Evolutionary conservation across 257 asterid genomes (phyloP), one percentile per base, ranked within the genome.

Genomic region (Solanum sejunctum): DNA sequence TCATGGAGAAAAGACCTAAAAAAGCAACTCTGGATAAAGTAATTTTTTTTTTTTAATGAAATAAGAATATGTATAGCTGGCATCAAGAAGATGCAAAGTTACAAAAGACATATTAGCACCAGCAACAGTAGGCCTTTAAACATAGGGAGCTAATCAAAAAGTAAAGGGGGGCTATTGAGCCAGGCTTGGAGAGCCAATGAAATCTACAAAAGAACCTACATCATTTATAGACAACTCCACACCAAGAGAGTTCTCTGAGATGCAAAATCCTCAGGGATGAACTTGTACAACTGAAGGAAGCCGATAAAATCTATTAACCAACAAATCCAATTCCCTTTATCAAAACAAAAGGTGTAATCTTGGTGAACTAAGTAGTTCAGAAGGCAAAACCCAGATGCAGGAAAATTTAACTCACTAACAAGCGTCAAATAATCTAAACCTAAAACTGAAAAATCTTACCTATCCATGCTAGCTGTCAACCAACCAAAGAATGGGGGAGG

Each of bases 401-500:
- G 28, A 57, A 43, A n/a, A 39, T 64, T 83, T 16, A 83, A 64
- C 36, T 21, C 20, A 36, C 77, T 64, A 64, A 70, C 43, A 83
- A 57, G 66, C 85, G 69, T 52, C 85, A 83, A 67, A 67, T 16
- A 11, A 67, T 15, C 85, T 32, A 43, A 61, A 81, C 71, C 26
- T 12, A 23, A n/a, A 55, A 52, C 54, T 84, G 39, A 72, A 85
- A 83, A 71, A 81, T 79, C 80, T 83, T 72, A 32, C 86, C 72
- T 87, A 83, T 36, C 72, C 84, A 71, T 39, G 43, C 86, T 64
- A 26, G 82, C 86, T 49, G 49, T 86, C 67, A 85, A 55, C 73
- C 49, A 86, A 45, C 85, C 10, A 78, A 58, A 57, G 85, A 89
- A 67, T 17, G 23, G 49, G 49, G 13, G 6, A 90, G 85, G 78